Base-by-base conservation (phyloP, 1,284 basidiomycete species). In the Naganishia sp. region DNA sequence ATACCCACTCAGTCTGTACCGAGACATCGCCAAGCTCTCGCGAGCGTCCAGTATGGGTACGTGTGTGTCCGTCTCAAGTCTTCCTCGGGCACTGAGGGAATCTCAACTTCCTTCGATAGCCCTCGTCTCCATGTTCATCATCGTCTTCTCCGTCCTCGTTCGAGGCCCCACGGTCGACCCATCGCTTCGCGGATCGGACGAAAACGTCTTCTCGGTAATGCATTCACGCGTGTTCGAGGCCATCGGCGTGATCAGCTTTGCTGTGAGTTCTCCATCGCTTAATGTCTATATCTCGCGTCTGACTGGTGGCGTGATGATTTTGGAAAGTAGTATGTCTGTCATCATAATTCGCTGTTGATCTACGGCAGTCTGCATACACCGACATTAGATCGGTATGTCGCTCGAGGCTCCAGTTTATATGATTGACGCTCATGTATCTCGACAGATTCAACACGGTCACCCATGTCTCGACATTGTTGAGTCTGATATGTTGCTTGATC, bases 21-120 rank as follows among this genome's bases (percentile, higher is more conserved):
- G 95, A 62, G 93, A 97, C 78, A 99, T 99, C 72, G 91, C 96
- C 80, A 98, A 96, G 79, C 87, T 99, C 39, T 89, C 93, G 35
- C 89, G 94, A 64, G 94, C 94, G 4, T 94, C 91, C 41, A 88
- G 90, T 1, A 86, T 99, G 66, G 81, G 81, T 81, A 55, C 65
- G 78, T 70, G 13, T 39, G 35, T 39, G 35, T 39, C 35, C 13
- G 13, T 6, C 35, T 39, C 35, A 39, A 13, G 10, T 39, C 35
- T 13, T 39, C 7, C 25, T 21, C 55, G 42, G 10, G 42, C 23
- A 52, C 31, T 41, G 21, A 57, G 25, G 18, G 43, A n/a, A 32
- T 46, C 50, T 39, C n/a, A 31, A n/a, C 43, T 50, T 32, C 7
- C 13, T 15, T 49, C 15, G n/a, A 28, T 31, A 80, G 92, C 92